Base-by-base conservation (phyloP, 1,284 basidiomycete species). In the Tilletia setariae region DNA sequence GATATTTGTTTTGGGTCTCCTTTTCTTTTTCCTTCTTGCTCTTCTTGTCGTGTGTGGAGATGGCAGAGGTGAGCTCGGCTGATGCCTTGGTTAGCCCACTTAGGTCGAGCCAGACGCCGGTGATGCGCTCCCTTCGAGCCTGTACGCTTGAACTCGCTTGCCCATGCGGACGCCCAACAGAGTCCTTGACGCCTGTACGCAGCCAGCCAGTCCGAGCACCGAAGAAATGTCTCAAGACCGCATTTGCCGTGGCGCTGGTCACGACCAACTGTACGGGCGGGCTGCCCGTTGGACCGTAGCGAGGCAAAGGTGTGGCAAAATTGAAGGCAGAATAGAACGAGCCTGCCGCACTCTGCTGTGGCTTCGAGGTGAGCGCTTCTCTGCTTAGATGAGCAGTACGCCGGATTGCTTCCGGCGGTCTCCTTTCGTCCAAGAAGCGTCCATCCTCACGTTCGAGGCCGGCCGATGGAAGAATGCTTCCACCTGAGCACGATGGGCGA, bases 201-300 rank as follows among this genome's bases (percentile, higher is more conserved):
- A 81, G 66, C 80, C 80, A 82, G 28, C 80, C 80, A 1, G 80
- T 82, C 6, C 78, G 72, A 4, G 78, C 78, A 32, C 75, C 78
- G 42, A 82, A 70, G 59, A 81, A 82, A 67, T 82, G 76, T 32
- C 80, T 75, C 68, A 82, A 68, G 9, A 82, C 79, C 19, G 79
- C 74, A 62, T 81, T 81, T 40, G 80, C 79, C 7, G 78, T 82
- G 1, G 80, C 80, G 35, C 77, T 79, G 30, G 74, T 72, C 25
- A 72, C 69, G 0, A 82, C 72, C 4, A 82, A 71, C 69, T 82
- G 80, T 43, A 82, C 56, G 21, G 79, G 78, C 35, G 51, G n/a
- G 13, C 23, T 28, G 23, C 53, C 43, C 7, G 16, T 51, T 30
- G 65, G 51, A 28, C 43, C 56, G 28, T 61, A 40, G 2, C 56